A percentile compares a stretch with the other conserved stretches of the same genome.
Conservation (phyloP, 805 yeast genomes). For the Schizosaccharomyces osmophilus region DNA sequence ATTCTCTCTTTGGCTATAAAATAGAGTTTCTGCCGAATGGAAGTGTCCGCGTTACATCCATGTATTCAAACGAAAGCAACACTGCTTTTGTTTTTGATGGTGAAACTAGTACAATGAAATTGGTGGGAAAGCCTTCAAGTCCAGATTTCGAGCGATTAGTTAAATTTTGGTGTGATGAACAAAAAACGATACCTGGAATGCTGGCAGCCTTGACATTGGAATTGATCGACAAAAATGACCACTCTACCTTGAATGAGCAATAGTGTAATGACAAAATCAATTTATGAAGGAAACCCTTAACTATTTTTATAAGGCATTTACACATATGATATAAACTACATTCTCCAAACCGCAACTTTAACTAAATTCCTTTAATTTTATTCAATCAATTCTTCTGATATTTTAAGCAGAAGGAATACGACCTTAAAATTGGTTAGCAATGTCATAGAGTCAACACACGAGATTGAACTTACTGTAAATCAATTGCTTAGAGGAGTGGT, state of each 20-base stretch:
- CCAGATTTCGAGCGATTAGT: constrained; percentile 18
- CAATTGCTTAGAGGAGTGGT: constrained; percentile 87
- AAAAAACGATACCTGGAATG: constrained; percentile 51
- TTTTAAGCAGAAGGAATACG: not conserved
- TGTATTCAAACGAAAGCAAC: constrained; percentile 18
- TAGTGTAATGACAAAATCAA: too few relatives aligned
- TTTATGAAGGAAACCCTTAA: too few relatives aligned
- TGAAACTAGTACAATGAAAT: constrained; percentile 28
- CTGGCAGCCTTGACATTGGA: constrained; percentile 49
- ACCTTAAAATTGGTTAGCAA: not conserved
- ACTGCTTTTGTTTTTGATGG: constrained; percentile 35
- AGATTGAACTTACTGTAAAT: constrained; percentile 34
- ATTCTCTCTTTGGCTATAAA: constrained; percentile 44
- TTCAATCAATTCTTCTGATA: too few relatives aligned
- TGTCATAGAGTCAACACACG: too few relatives aligned
- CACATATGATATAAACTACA: too few relatives aligned
- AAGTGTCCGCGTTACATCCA: constrained; percentile 29
- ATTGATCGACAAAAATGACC: constrained; percentile 23
- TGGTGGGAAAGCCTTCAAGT: constrained; percentile 10
- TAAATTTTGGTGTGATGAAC: constrained; percentile 40
- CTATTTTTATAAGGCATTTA: too few relatives aligned
- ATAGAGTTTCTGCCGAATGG: constrained; percentile 39
- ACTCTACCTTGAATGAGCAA: not conserved
- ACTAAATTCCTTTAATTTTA: too few relatives aligned
- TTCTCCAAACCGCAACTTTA: too few relatives aligned